Evolutionary conservation across 2,329 filamentous ascomycete species (phyloP).

Genomic region (Scleromitrula shiraiana): DNA sequence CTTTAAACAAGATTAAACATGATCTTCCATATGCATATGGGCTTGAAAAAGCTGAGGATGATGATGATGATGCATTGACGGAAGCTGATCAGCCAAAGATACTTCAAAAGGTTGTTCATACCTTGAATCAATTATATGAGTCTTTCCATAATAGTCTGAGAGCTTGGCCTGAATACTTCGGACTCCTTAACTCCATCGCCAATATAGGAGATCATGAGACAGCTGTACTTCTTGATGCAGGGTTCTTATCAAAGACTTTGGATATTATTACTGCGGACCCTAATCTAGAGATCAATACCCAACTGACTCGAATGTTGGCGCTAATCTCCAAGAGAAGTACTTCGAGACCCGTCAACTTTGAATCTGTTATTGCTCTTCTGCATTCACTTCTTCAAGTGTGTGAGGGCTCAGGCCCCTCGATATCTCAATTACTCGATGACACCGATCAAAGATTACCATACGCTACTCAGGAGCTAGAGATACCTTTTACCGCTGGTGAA

Average conservation of each 20-base stretch:
- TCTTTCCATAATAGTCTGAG: constrained; percentile 53
- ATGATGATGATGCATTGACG: constrained; percentile 24
- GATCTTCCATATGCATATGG: constrained; percentile 42
- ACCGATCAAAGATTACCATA: constrained; percentile 33
- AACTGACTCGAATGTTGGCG: constrained; percentile 48
- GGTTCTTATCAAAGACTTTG: constrained; percentile 45
- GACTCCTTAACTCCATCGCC: constrained; percentile 59
- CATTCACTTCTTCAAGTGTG: constrained; percentile 29
- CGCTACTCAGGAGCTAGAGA: constrained; percentile 29
- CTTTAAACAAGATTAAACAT: constrained; percentile 45
- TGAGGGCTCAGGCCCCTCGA: no score
- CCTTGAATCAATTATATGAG: constrained; percentile 52
- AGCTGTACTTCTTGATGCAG: constrained; percentile 48
- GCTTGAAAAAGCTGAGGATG: constrained; percentile 20
- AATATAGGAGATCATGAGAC: constrained; percentile 52
- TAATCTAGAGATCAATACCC: constrained; percentile 25
- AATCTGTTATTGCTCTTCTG: constrained; percentile 43
- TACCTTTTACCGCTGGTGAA: constrained; percentile 39
- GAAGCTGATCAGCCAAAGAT: constrained; percentile 28
- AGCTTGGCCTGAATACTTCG: constrained; percentile 72
- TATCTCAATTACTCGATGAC: constrained; percentile 32
- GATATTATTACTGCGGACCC: constrained; percentile 29
- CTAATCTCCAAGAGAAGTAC: constrained; percentile 43
- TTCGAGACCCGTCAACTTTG: constrained; percentile 46
- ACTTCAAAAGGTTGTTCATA: constrained; percentile 29